Base-by-base conservation (phyloP, 768 basidiomycete genomes). In the Leucocoprinus leucothites region DNA sequence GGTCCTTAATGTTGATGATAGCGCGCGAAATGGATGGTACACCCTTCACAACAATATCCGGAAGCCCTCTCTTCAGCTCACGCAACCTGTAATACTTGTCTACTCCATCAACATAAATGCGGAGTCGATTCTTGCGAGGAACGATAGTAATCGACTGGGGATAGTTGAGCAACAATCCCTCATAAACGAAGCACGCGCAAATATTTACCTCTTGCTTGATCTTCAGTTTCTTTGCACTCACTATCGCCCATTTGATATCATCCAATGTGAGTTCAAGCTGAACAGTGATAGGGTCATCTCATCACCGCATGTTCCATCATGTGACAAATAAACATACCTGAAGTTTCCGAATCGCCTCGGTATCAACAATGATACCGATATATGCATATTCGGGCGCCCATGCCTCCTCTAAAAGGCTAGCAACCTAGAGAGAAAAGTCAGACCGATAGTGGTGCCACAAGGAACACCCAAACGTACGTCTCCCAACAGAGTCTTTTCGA, bases 311-410 rank as follows among this genome's bases (percentile, higher is more conserved):
- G 11, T 45, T 19, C 6, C 19, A 40, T 3, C 13, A 22, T 34
- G 11, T 9, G 31, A 53, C 25, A 41, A 28, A 11, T 34, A 6
- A 21, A 60, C 72, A 42, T 36, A 91, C 92, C 75, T 97, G 94
- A 14, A 98, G 81, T 62, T 91, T 90, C 60, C 85, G 84, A 40
- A 99, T 87, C 7, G 94, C 91, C 21, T 91, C 85, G 58, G 78
- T 80, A 68, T 99, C 97, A 26, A 98, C 79, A 51, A 98, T 93
- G 44, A 99, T 83, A 47, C 93, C 92, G 46, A 98, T 86, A 59
- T 94, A 98, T 1, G 92, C 93, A 63, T 93, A 91, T 62, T 91
- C 87, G 6, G 89, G 86, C 16, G 90, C 91, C 94, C 94, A 98
- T 28, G 94, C 92, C 71, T 98, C 96, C 67, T 98, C 97, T 18